Evolutionary conservation across 1,284 basidiomycete genomes (phyloP), one percentile per base, ranked within the genome.

Genomic region (Inonotus obliquus): DNA sequence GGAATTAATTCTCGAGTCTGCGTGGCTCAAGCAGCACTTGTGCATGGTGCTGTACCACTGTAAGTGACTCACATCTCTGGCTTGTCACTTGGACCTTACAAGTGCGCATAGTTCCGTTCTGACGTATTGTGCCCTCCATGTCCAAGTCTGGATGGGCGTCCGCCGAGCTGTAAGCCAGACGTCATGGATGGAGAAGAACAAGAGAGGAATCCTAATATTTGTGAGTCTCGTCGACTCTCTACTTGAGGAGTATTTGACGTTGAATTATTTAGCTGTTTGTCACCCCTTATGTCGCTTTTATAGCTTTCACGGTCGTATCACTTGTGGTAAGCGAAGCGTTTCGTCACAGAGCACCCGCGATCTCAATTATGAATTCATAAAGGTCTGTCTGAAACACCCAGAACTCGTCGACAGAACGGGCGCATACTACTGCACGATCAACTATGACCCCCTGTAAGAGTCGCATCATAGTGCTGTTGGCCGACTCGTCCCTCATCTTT

Each of bases 21-120:
- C 39, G 35, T 59, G 21, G 57, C 57, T 2, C 62, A 63, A 47
- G 57, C 62, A 29, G 63, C 54, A 7, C 57, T 66, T 57, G 54
- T 66, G 14, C 57, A 62, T 38, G 63, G 63, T 4, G 59, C 62
- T 10, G 57, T 64, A 9, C 54, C 65, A 6, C 53, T 66, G 65
- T 54, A 32, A 53, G 59, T 27, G 3, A 29, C 1, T 9, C 19
- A 23, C 21, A 23, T 9, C 25, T 11, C 47, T 21, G 29, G 13
- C n/a, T 19, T 13, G n/a, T 17, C n/a, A 11, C 23, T 27, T 14
- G 38, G 14, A 5, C 7, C 48, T 54, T 57, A 10, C 29, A 14
- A 29, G 19, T 11, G n/a, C n/a, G 21, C 1, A 11, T 17, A 62
- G 61, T 2, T 48, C 61, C 11, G 51, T 57, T 14, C n/a, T 54